A percentile compares a stretch with the other conserved stretches of the same genome.
Evolutionary conservation across 2,329 filamentous ascomycete species (phyloP).

Genomic region (Thyridium curvatum): DNA sequence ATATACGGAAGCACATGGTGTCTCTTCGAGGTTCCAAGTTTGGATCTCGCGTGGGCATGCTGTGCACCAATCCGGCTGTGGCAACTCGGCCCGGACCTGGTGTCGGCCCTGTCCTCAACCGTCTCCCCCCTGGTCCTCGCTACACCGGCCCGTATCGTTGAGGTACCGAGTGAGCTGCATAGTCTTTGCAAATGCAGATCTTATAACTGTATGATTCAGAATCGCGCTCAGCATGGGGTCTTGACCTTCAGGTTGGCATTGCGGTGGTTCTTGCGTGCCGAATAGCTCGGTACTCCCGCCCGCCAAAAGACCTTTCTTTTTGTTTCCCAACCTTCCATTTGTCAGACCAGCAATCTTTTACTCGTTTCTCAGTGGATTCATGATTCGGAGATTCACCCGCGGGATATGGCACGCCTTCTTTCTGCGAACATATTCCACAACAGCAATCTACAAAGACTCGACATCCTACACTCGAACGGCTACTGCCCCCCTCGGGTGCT

Average conservation of each 20-base stretch:
- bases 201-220: background rate
- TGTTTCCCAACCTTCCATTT: slow-evolving; percentile 4
- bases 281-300: too few relatives aligned
- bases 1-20: slow-evolving; percentile 99
- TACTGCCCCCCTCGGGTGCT: slow-evolving; percentile 27
- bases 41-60: slow-evolving; percentile 95
- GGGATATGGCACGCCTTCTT: slow-evolving; percentile 21
- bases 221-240: slow-evolving; percentile 1
- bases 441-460: slow-evolving; percentile 28
- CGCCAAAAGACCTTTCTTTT: too few relatives aligned
- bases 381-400: slow-evolving; percentile 15
- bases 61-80: slow-evolving; percentile 91
- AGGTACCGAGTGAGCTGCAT: slow-evolving; percentile 7
- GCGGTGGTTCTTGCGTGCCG: too few relatives aligned
- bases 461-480: slow-evolving; percentile 31
- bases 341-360: slow-evolving; percentile 7
- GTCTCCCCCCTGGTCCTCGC: slow-evolving; percentile 52
- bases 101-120: slow-evolving; percentile 59
- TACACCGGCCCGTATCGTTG: slow-evolving; percentile 55
- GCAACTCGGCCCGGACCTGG: slow-evolving; percentile 85
- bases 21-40: slow-evolving; percentile 98
- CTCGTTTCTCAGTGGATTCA: slow-evolving; percentile 16
- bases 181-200: slow-evolving; percentile 1
- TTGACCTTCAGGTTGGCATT: background rate
- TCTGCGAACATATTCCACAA: slow-evolving; percentile 26